Evolutionary conservation across 1,284 basidiomycete genomes (phyloP), one percentile per base, ranked within the genome.

Genomic region (Megacollybia platyphylla): DNA sequence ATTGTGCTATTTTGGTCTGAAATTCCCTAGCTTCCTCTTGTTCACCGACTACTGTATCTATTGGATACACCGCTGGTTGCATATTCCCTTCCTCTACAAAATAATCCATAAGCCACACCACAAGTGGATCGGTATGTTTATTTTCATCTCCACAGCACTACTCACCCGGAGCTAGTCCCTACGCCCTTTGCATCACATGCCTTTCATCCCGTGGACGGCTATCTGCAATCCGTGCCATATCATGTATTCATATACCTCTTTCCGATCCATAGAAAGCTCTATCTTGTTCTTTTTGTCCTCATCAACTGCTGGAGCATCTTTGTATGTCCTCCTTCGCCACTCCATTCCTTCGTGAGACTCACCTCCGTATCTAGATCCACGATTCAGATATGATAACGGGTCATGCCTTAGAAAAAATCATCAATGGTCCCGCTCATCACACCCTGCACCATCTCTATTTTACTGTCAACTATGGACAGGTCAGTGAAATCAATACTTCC

Each of bases 331-430:
- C 30, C 43, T 10, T 26, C n/a, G 36, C 5, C 41, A 10, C 9
- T 13, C 41, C 9, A 35, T 36, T 36, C 26, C n/a, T 31, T 29
- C 37, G 36, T 37, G 7, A 40, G 42, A 34, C 31, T 34, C 11
- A 34, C 32, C 49, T 24, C 46, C 48, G 37, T 27, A 39, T 18
- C 46, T 51, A 88, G 86, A 98, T 98, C 53, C 94, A 98, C 61
- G 94, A 99, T 62, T 93, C 89, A n/a, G 96, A 98, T 67, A 97
- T 99, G 92, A 82, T 97, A 58, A 88, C 87, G 38, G 92, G 87
- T n/a, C 85, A 90, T 57, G 69, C 82, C 5, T 71, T 96, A 2
- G 94, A 97, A 62, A 80, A 73, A 55, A 63, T 91, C 59, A 94
- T 99, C 67, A 98, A 99, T 63, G 91, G 92, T 9, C 96, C 94